phyloP scores from a whole-genome alignment of 2,329 filamentous ascomycete species.

The Fusarium odoratissimum region DNA sequence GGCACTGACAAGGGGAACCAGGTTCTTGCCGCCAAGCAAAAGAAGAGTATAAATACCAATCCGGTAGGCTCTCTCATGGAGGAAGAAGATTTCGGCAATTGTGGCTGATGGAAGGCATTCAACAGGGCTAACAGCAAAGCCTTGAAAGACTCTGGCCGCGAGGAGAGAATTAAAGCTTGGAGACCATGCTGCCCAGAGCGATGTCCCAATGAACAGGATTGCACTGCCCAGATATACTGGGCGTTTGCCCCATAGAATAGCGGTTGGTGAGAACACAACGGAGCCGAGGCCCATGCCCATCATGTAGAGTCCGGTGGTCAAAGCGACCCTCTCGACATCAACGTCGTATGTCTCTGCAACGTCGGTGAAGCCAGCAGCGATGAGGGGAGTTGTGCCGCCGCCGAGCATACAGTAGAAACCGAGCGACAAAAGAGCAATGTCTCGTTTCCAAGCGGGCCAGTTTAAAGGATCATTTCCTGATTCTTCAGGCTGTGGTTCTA shows the following conservation, averaged over 20 bases:
- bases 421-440: constrained; percentile 81
- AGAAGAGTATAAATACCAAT: constrained; percentile 94
- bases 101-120: constrained; percentile 94
- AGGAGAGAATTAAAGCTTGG: constrained; percentile 83
- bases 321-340: constrained; percentile 76
- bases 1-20: constrained; percentile 88
- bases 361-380: constrained; percentile 89
- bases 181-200: constrained; percentile 88
- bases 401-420: constrained; percentile 95
- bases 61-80: constrained; percentile 92
- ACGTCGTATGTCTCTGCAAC: constrained; percentile 76
- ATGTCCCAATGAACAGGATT: constrained; percentile 79
- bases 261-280: constrained; percentile 87
- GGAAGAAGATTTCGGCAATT: constrained; percentile 95
- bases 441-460: constrained; percentile 85
- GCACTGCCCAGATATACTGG: constrained; percentile 87
- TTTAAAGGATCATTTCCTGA: constrained; percentile 92
- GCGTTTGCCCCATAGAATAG: constrained; percentile 90
- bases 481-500: constrained; percentile 93
- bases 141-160: constrained; percentile 86
- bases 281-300: constrained; percentile 89
- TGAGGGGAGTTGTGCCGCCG: constrained; percentile 89
- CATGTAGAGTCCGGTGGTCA: constrained; percentile 95
- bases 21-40: constrained; percentile 89
- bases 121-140: constrained; percentile 87